Conservation (phyloP, 139 green algal genomes). For the Volvox reticuliferus region DNA sequence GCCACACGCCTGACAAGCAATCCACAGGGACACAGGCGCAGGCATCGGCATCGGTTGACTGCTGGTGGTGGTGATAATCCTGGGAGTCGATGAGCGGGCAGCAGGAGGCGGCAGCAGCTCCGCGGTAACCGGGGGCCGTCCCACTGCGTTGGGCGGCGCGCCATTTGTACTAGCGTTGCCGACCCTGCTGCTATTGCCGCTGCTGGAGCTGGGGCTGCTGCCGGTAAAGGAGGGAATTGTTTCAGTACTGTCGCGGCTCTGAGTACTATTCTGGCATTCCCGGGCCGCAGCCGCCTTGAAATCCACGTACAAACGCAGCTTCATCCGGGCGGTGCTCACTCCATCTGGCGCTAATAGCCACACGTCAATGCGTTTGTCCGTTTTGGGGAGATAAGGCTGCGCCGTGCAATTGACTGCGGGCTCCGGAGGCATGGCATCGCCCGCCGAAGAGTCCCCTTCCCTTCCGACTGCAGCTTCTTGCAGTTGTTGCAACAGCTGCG, state of each 20-base stretch:
- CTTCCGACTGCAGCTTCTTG: not conserved
- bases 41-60: not conserved
- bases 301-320: slow-evolving; percentile 16
- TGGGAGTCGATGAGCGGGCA: too few species aligned
- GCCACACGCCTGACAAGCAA: slow-evolving; percentile 7
- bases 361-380: not conserved
- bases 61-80: too few species aligned
- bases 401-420: too few species aligned
- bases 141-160: too few species aligned
- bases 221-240: not conserved
- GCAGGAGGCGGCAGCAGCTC: too few species aligned
- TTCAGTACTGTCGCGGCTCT: not conserved
- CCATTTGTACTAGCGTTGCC: not conserved
- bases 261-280: not conserved
- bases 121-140: too few species aligned
- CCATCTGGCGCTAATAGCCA: slow-evolving; percentile 16
- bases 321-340: not conserved
- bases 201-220: not conserved
- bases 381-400: not conserved
- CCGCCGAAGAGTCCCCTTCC: not conserved
- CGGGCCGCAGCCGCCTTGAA: not conserved
- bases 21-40: not conserved
- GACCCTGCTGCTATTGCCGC: not conserved
- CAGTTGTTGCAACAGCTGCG: not conserved
- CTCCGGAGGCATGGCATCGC: too few species aligned